These are phyloP conservation scores for Vitis labrusca DNA, from an alignment of 164 flowering plant genomes.

Conservation along the genomic window DNA sequence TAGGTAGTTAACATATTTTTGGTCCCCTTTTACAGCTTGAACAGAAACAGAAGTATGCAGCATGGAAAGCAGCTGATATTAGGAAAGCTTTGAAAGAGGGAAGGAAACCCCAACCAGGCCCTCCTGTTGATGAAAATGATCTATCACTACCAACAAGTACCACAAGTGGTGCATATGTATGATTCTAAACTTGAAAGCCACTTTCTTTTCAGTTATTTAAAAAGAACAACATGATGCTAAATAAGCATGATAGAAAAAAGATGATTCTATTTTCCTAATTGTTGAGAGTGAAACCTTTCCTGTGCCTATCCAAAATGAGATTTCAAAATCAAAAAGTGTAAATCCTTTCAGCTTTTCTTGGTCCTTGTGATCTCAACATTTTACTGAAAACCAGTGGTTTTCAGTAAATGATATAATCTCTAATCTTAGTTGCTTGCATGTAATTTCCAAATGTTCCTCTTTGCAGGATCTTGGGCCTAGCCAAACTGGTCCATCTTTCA, in stretches of 20 bases:
- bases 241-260: too few species aligned
- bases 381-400: too few species aligned
- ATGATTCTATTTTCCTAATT: too few species aligned
- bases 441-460: not conserved
- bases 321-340: not conserved
- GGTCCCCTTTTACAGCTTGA: constrained; percentile 58
- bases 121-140: constrained; percentile 78
- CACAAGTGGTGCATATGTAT: constrained; percentile 51
- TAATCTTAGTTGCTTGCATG: too few species aligned
- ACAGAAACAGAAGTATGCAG: constrained; percentile 97
- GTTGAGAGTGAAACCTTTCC: too few species aligned
- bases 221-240: too few species aligned
- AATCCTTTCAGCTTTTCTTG: too few species aligned
- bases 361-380: too few species aligned
- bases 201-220: not conserved
- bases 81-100: constrained; percentile 98
- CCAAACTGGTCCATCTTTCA: constrained; percentile 24
- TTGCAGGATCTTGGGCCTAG: constrained; percentile 62
- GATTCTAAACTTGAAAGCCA: constrained; percentile 15
- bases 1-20: not conserved
- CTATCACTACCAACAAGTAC: constrained; percentile 43
- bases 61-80: constrained; percentile 99
- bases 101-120: constrained; percentile 86
- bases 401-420: too few species aligned
- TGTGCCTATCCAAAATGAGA: not conserved